Evolutionary conservation across 805 yeast genomes (phyloP).

Genomic region (Priceomyces haplophilus): DNA sequence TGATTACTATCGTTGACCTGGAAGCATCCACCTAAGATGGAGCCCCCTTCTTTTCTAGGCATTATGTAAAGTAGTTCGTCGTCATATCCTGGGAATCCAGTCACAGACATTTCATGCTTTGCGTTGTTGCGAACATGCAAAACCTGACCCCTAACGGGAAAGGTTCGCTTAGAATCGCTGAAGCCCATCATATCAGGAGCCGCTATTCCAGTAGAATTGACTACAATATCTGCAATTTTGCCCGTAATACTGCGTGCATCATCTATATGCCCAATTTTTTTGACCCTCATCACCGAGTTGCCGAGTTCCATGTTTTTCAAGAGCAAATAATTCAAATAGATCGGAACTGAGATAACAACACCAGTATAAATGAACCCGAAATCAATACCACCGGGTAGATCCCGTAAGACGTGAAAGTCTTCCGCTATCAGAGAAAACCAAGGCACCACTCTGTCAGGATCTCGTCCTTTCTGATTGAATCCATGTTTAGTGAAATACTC

Average conservation of each 20-base stretch:
- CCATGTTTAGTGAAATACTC: slow-evolving; percentile 15
- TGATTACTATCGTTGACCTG: slow-evolving; percentile 12
- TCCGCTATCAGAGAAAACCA: slow-evolving; percentile 52
- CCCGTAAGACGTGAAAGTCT: slow-evolving; percentile 36
- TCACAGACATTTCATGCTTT: slow-evolving; percentile 28
- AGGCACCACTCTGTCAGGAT: slow-evolving; percentile 14
- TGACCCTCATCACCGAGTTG: slow-evolving; percentile 43
- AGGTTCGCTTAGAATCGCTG: slow-evolving; percentile 37
- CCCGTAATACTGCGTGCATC: slow-evolving; percentile 46
- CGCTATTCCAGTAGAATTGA: slow-evolving; percentile 57
- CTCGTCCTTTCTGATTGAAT: slow-evolving; percentile 5
- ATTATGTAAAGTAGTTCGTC: slow-evolving; percentile 55
- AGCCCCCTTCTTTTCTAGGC: slow-evolving; percentile 76
- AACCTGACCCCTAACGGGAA: slow-evolving; percentile 61
- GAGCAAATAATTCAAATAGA: slow-evolving; percentile 53
- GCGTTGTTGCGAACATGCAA: slow-evolving; percentile 47
- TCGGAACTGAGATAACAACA: slow-evolving; percentile 56
- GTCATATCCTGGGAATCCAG: slow-evolving; percentile 27
- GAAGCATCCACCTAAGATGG: slow-evolving; percentile 59
- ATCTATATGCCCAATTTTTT: slow-evolving; percentile 37
- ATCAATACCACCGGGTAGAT: slow-evolving; percentile 39
- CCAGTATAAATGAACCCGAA: slow-evolving; percentile 51
- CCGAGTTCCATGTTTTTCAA: slow-evolving; percentile 46
- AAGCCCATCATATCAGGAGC: slow-evolving; percentile 47
- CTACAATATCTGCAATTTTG: slow-evolving; percentile 45